Evolutionary conservation across 2,329 filamentous ascomycete genomes (phyloP), one percentile per base, ranked within the genome.

Genomic region (Sporothrix inflata): DNA sequence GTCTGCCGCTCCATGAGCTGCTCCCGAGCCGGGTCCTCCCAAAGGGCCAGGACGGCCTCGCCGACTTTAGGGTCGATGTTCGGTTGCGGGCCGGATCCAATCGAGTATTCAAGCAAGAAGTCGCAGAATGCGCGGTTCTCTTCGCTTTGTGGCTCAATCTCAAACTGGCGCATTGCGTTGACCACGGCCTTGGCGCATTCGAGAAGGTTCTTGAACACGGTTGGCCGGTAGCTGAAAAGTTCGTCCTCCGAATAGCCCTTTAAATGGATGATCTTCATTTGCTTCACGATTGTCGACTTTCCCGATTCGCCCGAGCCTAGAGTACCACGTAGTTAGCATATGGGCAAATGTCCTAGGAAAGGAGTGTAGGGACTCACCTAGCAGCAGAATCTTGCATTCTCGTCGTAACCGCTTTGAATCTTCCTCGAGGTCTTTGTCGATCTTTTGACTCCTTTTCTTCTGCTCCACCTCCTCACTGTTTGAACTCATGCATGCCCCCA

Each of bases 231-330:
- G 80, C 97, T 91, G 78, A 92, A 92, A 67, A 98, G 87, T 82
- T 99, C 96, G 78, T 98, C 95, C 76, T 94, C 90, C 12, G 93
- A 94, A 83, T 99, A 99, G 74, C 96, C 96, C 83, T 98, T 97
- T 78, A 98, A 92, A 80, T 99, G 96, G 79, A 99, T 98, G 78
- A 99, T 99, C 84, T 98, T 99, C 96, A 99, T 99, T 86, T 99
- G 96, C 83, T 99, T 99, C 77, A 99, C 96, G 78, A 99, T 98
- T 11, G 96, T 99, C 73, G 96, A 98, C 84, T 99, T 99, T 77
- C 96, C 96, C 83, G 95, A 98, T 85, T 99, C 96, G 76, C 96
- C 96, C 76, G 96, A 98, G 76, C 96, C 96, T 98, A 81, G 76
- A 21, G 40, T 21, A 47, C 38, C 51, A 42, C 8, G 4, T 2